These are phyloP conservation scores for Scedosporium dehoogii DNA, from an alignment of 2,329 filamentous ascomycete genomes.

Conservation along the genomic window DNA sequence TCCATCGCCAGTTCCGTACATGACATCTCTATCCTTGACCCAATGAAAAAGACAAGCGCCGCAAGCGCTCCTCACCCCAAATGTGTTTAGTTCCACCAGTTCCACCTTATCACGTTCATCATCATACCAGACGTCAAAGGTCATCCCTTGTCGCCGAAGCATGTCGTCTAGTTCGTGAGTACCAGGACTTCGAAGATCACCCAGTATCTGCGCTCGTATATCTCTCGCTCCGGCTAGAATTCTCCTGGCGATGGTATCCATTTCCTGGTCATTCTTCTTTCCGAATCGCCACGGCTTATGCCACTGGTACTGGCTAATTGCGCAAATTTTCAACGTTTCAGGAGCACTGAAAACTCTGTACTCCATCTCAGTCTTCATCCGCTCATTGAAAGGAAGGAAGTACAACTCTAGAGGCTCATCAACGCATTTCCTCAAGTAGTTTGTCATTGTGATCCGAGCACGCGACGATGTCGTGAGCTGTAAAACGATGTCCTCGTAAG, in stretches of 20 bases:
- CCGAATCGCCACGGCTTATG: conserved; percentile 22
- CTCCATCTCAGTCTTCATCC: conserved; percentile 26
- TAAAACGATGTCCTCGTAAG: conserved; percentile 22
- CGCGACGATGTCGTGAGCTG: conserved; percentile 27
- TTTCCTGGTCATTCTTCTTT: conserved; percentile 4
- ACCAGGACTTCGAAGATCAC: background rate
- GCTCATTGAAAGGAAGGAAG: conserved; percentile 28
- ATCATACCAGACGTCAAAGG: conserved; percentile 31
- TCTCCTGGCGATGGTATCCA: conserved; percentile 9
- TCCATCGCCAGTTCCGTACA: conserved; percentile 22
- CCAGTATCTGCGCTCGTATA: background rate
- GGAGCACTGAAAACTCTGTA: conserved; percentile 35
- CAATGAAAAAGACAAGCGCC: conserved; percentile 37
- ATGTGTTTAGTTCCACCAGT: conserved; percentile 35
- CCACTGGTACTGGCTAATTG: conserved; percentile 31
- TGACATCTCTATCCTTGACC: conserved; percentile 23
- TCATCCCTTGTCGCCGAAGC: conserved; percentile 27
- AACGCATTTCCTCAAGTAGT: conserved; percentile 13
- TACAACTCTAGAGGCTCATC: conserved; percentile 20
- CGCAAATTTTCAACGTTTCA: conserved; percentile 19
- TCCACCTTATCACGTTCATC: conserved; percentile 14
- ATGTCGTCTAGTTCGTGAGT: conserved; percentile 16
- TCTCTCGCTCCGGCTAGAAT: conserved; percentile 8
- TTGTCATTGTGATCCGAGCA: conserved; percentile 22
- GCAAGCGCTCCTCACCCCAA: conserved; percentile 31